These are phyloP conservation scores for Begonia peltatifolia DNA, from an alignment of 306 rosid genomes.

Conservation along the genomic window DNA sequence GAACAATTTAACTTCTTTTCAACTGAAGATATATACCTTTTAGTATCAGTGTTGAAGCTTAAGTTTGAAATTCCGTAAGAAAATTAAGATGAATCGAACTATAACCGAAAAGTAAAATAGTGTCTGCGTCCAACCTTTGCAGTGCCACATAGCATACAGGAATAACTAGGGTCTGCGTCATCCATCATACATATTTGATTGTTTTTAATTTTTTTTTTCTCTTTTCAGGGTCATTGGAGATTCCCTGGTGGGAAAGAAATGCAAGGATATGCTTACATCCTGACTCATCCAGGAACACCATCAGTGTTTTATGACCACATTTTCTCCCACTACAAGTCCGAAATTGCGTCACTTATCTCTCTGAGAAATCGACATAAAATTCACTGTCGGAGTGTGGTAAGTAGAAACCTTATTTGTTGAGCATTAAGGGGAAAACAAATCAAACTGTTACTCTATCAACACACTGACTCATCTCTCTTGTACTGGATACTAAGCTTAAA, in stretches of 20 bases:
- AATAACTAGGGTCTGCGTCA: not conserved
- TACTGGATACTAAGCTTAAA: conserved; percentile 29
- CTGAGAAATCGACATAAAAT: conserved; percentile 52
- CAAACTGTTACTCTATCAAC: not conserved
- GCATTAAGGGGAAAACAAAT: not conserved
- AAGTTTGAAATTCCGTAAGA: too few species aligned
- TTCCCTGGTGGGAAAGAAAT: conserved; percentile 82
- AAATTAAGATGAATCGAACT: too few species aligned
- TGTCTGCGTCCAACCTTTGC: too few species aligned
- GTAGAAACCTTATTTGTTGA: conserved; percentile 15
- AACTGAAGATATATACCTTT: too few species aligned
- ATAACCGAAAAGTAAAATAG: too few species aligned
- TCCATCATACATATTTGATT: not conserved
- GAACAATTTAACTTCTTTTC: too few species aligned
- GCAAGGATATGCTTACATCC: conserved; percentile 96
- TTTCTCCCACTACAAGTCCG: conserved; percentile 51
- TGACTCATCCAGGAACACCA: conserved; percentile 98
- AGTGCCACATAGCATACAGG: too few species aligned
- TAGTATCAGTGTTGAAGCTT: too few species aligned
- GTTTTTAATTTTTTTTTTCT: conserved; percentile 8
- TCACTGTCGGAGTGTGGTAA: conserved; percentile 73
- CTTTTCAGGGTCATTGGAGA: conserved; percentile 96
- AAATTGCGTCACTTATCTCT: conserved; percentile 45
- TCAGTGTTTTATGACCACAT: conserved; percentile 77
- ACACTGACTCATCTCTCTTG: not conserved